Base-by-base conservation (phyloP, 2,329 filamentous ascomycete species). In the Sclerotinia trifoliorum region DNA sequence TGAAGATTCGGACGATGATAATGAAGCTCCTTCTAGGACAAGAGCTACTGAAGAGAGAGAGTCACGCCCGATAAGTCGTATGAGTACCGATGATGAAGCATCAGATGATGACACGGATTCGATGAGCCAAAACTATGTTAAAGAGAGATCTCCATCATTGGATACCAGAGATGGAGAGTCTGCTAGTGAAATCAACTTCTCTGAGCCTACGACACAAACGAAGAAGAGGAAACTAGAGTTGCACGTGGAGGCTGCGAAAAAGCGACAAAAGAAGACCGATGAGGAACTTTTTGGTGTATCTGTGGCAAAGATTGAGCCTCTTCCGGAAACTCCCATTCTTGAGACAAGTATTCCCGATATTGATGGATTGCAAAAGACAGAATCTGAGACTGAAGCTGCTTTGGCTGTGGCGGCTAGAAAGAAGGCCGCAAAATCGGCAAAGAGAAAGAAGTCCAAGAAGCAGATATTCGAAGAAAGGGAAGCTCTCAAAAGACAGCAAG, bases 1-100 rank as follows among this genome's bases (percentile, higher is more conserved):
- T 24, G 85, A 85, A n/a, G 92, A 97, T 77, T 96, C 93, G 0
- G 94, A 97, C 72, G 94, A 96, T 73, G 93, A 97, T 67, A 81
- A 79, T 1, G 85, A 87, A 71, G 86, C 86, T 58, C 80, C 84
- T 62, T 90, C 86, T 46, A 87, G 90, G 17, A 79, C 89, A 61
- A 85, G 89, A 57, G 93, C 94, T 77, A 96, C 92, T 0, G 94
- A 96, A 77, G 94, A 95, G 72, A 88, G 88, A 46, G 94, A 95
- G 70, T 96, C 92, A 71, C 87, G 90, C 54, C 90, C 90, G 61
- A 88, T 89, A 56, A 97, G 92, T 78, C 92, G 90, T 54, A 85
- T 88, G 83, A 87, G 85, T 75, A 84, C 84, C 1, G 86, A 89
- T 69, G 86, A 88, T 62, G 86, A 78, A 51, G 75, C 73, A 29